Conservation (phyloP, 768 basidiomycete species). For the Trametes cubensis region DNA sequence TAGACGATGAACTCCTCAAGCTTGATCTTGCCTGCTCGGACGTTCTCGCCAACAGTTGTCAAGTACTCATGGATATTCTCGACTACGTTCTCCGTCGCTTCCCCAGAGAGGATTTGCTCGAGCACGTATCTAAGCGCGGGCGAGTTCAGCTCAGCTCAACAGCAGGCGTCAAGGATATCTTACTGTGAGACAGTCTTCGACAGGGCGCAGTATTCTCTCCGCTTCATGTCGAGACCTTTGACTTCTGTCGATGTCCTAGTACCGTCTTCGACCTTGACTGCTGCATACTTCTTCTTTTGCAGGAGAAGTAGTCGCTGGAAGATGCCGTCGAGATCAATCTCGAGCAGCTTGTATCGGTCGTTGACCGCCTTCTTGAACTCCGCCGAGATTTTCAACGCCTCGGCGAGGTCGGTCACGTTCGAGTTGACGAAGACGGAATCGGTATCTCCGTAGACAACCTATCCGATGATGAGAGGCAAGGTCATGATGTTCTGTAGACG, state of each 20-base stretch:
- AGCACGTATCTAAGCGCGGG: constrained; percentile 71
- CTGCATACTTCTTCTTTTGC: constrained; percentile 99
- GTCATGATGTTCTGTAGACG: not conserved
- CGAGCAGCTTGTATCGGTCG: constrained; percentile 90
- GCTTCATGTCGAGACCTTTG: constrained; percentile 99
- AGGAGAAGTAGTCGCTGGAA: constrained; percentile 91
- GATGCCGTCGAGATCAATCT: constrained; percentile 94
- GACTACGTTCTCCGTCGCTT: constrained; percentile 85
- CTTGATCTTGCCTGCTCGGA: constrained; percentile 75
- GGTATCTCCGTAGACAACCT: constrained; percentile 99
- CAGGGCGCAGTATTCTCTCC: constrained; percentile 89
- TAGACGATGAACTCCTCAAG: constrained; percentile 94
- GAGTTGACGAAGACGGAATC: constrained; percentile 99
- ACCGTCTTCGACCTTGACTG: constrained; percentile 89
- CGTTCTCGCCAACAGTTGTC: constrained; percentile 69
- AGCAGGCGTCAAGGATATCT: constrained; percentile 35
- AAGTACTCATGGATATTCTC: constrained; percentile 94
- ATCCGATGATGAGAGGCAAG: not conserved
- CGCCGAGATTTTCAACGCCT: constrained; percentile 88
- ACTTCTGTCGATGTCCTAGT: constrained; percentile 79
- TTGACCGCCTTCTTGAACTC: constrained; percentile 97
- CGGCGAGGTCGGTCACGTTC: constrained; percentile 82
- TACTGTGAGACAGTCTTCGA: constrained; percentile 94
- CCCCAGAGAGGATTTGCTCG: constrained; percentile 88
- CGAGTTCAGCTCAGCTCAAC: not conserved